These are phyloP conservation scores for Chrysophaeum taylorii DNA, from an alignment of 352 stramenopile genomes.

Conservation along the genomic window DNA sequence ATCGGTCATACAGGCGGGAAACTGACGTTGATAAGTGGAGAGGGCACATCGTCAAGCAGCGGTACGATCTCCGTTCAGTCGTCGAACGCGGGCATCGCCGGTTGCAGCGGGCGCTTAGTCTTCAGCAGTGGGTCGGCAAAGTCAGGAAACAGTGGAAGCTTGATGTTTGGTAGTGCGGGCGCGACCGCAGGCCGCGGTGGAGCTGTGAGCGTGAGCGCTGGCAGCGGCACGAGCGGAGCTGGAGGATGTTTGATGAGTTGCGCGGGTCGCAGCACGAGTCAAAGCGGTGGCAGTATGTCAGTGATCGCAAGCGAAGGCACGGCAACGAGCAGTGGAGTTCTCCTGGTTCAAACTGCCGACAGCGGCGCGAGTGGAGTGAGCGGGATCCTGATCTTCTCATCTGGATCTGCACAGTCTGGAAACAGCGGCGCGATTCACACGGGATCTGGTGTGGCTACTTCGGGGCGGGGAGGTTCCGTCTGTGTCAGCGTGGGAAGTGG, in stretches of 20 bases:
- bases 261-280: not conserved
- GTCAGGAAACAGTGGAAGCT: too few relatives aligned
- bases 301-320: conserved; percentile 14
- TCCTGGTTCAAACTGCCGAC: conserved; percentile 15
- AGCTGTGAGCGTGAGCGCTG: conserved; percentile 1
- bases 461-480: not conserved
- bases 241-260: not conserved
- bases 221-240: conserved; percentile 1
- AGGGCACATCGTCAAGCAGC: too few relatives aligned
- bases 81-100: too few relatives aligned
- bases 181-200: not conserved
- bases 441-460: not conserved
- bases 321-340: conserved; percentile 9
- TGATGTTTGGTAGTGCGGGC: not conserved
- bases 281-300: conserved; percentile 2
- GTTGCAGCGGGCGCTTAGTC: too few relatives aligned
- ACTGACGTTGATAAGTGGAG: too few relatives aligned
- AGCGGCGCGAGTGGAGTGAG: conserved; percentile 9
- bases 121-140: too few relatives aligned
- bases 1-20: too few relatives aligned
- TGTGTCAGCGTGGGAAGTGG: not conserved
- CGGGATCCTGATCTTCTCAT: conserved; percentile 2
- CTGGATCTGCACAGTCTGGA: not conserved
- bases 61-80: too few relatives aligned
- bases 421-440: not conserved